phyloP scores from a whole-genome alignment of 768 basidiomycete species.

The Dacryopinax primogenitus region DNA sequence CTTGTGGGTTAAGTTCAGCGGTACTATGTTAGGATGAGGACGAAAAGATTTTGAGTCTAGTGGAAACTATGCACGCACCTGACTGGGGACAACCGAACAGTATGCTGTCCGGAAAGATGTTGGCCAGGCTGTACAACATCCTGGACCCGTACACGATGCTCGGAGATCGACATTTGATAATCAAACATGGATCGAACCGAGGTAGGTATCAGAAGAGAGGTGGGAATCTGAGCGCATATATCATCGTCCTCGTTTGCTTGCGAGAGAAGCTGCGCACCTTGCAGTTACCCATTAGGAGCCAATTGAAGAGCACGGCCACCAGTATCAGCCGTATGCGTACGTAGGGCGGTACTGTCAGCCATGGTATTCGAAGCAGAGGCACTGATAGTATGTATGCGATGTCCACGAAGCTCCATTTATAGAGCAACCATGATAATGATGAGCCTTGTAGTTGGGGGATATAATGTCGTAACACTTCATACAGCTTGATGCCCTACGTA shows the following conservation, averaged over 20 bases:
- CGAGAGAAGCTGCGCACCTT: constrained; percentile 13
- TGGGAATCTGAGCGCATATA: constrained; percentile 9
- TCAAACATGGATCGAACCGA: constrained; percentile 14
- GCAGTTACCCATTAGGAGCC: constrained; percentile 24
- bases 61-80: constrained; percentile 26
- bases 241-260: background rate
- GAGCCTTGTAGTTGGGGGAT: constrained; percentile 41
- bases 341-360: constrained; percentile 23
- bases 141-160: constrained; percentile 23
- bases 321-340: constrained; percentile 20
- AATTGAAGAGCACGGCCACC: constrained; percentile 21
- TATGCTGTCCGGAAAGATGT: constrained; percentile 59
- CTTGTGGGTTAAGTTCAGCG: constrained; percentile 71
- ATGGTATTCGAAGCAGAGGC: constrained; percentile 29
- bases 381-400: constrained; percentile 21
- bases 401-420: constrained; percentile 29
- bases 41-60: background rate
- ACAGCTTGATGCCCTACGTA: constrained; percentile 57
- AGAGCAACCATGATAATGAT: constrained; percentile 35
- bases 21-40: constrained; percentile 37
- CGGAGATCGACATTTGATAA: constrained; percentile 19
- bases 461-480: constrained; percentile 38
- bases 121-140: constrained; percentile 22
- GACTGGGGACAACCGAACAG: constrained; percentile 83
- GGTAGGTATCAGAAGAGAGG: constrained; percentile 9